These are phyloP conservation scores for Chamaecyparis obtusa DNA, from an alignment of 75 land plant genomes.

Conservation along the genomic window DNA sequence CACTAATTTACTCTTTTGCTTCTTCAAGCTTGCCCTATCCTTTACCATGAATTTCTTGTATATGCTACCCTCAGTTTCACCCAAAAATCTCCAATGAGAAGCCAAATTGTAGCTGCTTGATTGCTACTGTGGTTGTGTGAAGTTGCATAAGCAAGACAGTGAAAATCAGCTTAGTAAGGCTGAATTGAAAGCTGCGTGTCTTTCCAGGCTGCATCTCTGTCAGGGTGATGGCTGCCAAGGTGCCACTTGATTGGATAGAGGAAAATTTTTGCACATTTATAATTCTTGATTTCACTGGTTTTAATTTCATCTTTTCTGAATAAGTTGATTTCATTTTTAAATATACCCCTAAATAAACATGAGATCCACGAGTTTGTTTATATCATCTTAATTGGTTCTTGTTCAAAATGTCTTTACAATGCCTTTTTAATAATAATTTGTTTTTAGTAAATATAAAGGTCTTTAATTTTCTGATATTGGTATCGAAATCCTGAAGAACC, in stretches of 20 bases:
- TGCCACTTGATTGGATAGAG: not conserved
- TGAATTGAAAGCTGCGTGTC: not conserved
- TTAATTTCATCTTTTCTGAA: not conserved
- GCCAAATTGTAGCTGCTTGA: not conserved
- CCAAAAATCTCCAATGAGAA: not conserved
- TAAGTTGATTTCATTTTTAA: not conserved
- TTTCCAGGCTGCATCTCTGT: not conserved
- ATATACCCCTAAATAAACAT: not conserved
- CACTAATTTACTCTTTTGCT: not conserved
- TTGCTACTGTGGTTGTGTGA: not conserved
- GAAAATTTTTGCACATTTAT: not conserved
- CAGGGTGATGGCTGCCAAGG: not conserved
- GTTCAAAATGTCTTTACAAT: not conserved
- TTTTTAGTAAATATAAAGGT: not conserved
- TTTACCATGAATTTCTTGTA: not conserved
- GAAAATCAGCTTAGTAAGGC: not conserved
- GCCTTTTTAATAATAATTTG: not conserved
- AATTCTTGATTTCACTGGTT: not conserved
- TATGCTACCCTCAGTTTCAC: not conserved
- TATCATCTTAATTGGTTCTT: no score
- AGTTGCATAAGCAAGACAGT: not conserved
- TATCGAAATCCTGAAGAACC: not conserved
- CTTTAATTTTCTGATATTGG: not conserved
- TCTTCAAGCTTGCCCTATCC: not conserved
- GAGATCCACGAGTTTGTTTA: not conserved